Percentiles rank a stretch among this genome's conserved stretches.
Conservation (phyloP, 2,329 filamentous ascomycete species). For the Xylaria arbuscula region DNA sequence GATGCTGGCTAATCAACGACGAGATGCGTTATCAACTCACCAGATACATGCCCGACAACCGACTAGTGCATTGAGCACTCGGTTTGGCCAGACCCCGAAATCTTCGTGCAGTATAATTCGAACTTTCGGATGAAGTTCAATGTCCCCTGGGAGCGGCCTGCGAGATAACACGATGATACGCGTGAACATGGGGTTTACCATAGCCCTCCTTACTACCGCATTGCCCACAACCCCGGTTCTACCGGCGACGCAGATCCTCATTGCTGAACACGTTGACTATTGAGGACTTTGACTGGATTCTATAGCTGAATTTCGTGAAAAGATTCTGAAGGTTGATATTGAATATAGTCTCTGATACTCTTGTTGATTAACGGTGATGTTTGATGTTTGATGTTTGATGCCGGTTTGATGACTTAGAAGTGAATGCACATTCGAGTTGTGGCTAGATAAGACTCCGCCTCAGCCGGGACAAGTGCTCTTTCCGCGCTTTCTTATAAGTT, state of each 20-base stretch:
- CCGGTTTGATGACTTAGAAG: neutral
- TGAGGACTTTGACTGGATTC: neutral
- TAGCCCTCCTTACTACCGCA: slow-evolving; percentile 63
- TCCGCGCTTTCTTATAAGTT: neutral
- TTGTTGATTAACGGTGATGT: neutral
- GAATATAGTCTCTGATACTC: neutral
- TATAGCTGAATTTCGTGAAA: neutral
- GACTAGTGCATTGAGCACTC: slow-evolving; percentile 54
- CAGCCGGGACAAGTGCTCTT: neutral
- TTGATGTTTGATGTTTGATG: neutral
- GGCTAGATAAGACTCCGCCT: neutral
- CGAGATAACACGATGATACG: slow-evolving; percentile 64
- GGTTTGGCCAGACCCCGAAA: slow-evolving; percentile 62
- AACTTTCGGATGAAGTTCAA: slow-evolving; percentile 60
- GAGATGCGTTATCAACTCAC: slow-evolving; percentile 56
- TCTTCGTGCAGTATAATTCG: slow-evolving; percentile 63
- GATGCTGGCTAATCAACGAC: neutral
- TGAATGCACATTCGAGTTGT: neutral
- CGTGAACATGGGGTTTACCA: slow-evolving; percentile 61
- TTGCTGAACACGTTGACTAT: slow-evolving; percentile 42
- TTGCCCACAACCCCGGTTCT: slow-evolving; percentile 58
- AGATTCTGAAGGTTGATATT: neutral
- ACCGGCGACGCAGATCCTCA: slow-evolving; percentile 64
- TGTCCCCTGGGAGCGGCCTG: slow-evolving; percentile 56
- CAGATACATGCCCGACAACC: slow-evolving; percentile 73